phyloP scores from a whole-genome alignment of 352 stramenopile species.

The Phytophthora pseudosyringae region DNA sequence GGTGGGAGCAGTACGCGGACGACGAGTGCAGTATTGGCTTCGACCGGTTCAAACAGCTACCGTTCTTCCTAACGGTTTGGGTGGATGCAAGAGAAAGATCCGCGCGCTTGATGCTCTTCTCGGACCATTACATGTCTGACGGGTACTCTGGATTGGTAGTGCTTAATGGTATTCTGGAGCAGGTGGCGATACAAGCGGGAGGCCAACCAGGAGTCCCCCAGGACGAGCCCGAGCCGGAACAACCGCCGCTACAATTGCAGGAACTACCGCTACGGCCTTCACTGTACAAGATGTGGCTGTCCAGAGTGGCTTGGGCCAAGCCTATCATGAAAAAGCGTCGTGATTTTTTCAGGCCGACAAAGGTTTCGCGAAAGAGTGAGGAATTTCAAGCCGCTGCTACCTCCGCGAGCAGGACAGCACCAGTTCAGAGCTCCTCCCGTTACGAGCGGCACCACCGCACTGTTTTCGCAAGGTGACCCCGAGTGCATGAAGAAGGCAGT shows the following conservation, averaged over 20 bases:
- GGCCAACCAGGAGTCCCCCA: neutral
- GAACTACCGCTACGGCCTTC: constrained; percentile 31
- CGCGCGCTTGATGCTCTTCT: constrained; percentile 48
- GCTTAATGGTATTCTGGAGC: constrained; percentile 44
- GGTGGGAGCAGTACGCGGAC: constrained; percentile 33
- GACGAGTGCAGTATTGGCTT: constrained; percentile 35
- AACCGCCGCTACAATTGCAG: neutral
- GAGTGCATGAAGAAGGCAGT: constrained; percentile 32
- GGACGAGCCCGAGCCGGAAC: constrained; percentile 14
- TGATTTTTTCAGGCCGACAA: constrained; percentile 12
- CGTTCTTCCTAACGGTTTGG: constrained; percentile 44
- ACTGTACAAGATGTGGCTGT: constrained; percentile 39
- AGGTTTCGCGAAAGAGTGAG: constrained; percentile 24
- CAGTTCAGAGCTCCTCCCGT: constrained; percentile 31
- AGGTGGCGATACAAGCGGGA: constrained; percentile 5
- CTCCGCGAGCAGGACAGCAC: constrained; percentile 26
- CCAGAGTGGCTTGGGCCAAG: constrained; percentile 18
- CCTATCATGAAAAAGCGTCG: constrained; percentile 15
- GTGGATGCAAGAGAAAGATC: constrained; percentile 12
- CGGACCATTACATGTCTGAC: constrained; percentile 53
- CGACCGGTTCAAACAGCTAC: constrained; percentile 42
- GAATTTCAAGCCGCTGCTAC: constrained; percentile 28
- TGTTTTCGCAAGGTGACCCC: constrained; percentile 34
- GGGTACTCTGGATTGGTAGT: constrained; percentile 36
- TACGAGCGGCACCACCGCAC: constrained; percentile 22